Base-by-base conservation (phyloP, 2,329 filamentous ascomycete genomes). In the Colletotrichum liriopes region DNA sequence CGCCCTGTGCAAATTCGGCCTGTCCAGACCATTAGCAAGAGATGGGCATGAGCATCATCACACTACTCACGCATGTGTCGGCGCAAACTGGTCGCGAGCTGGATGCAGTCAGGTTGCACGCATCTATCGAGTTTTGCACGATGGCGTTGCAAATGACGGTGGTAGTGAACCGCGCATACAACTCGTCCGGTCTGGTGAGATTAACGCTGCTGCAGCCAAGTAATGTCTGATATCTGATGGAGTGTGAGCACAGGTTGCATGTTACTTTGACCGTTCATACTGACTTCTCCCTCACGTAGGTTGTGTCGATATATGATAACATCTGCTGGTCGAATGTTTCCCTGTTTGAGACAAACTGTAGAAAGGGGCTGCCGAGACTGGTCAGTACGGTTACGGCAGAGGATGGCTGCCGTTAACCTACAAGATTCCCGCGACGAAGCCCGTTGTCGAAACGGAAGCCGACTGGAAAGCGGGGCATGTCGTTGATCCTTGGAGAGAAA, bases 101-200 rank as follows among this genome's bases (percentile, higher is more conserved):
- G 39, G 87, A 83, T n/a, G 86, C 81, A 0, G 92, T 88, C 56
- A 97, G 84, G 26, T 84, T 83, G 83, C 96, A 99, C 35, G 88
- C 79, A 14, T 84, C 80, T 77, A 93, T 91, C 6, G 96, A 98
- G 79, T 94, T 95, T 82, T 99, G 96, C 62, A 99, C 90, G 79
- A 99, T 93, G 75, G 94, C 89, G 86, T 97, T 98, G 88, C 96
- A 99, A 75, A 99, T 89, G 74, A 97, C 92, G 73, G 93, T 96
- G 58, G 91, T 96, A 6, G 96, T 97, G 83, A 96, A 99, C 77
- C 96, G 93, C 60, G 96, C 96, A 83, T 99, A 99, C 78, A 95
- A 90, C 78, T 93, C 89, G 76, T 90, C 92, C 5, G 94, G 92
- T 80, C 97, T 93, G 67, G 90, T 90, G 68, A 95, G 88, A 78